Base-by-base conservation (phyloP, 2,329 filamentous ascomycete genomes). In the Iodosphaeria phyllophila region DNA sequence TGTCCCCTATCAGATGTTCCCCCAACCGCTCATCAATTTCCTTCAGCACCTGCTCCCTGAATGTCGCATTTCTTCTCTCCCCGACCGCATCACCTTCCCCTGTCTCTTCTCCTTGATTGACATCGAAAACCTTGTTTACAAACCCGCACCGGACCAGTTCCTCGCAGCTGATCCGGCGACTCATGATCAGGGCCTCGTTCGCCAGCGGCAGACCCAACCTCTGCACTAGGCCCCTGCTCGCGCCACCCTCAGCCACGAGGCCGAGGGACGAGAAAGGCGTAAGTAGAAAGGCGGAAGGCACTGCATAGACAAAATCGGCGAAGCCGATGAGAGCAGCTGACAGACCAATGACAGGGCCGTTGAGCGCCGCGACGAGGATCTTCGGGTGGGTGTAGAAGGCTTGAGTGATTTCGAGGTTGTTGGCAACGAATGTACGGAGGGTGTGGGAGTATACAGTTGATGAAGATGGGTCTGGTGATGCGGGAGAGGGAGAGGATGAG, bases 311-410 rank as follows among this genome's bases (percentile, higher is more conserved):
- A 56, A 95, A 95, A 57, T 95, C 89, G 13, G 78, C 78, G 47
- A 80, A 77, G 15, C 73, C 74, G 29, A 82, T 58, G 1, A 95
- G 53, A 0, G 86, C 84, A 1, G 86, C 89, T 2, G 76, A 78
- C 16, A 95, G 72, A 5, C 89, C 89, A 26, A 98, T 64, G 8
- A 73, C 83, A 5, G 89, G 89, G 3, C 86, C 89, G 53, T 95
- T 95, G 35, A 95, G 72, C 0, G 80, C 89, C 0, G 74, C 74
- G 31, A 95, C 66, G 13, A 95, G 76, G 51, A 95, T 77, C 56
- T 95, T 93, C 39, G 83, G 79, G 53, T 95, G 89, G 9, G 72
- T 74, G 58, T 89, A 84, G 57, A 95, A 92, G 38, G 82, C 74
- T 39, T 80, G 74, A 3, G 84, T 89, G 40, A 80, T 66, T 60